Base-by-base conservation (phyloP, 306 rosid genomes). In the Dalbergia cultrata region DNA sequence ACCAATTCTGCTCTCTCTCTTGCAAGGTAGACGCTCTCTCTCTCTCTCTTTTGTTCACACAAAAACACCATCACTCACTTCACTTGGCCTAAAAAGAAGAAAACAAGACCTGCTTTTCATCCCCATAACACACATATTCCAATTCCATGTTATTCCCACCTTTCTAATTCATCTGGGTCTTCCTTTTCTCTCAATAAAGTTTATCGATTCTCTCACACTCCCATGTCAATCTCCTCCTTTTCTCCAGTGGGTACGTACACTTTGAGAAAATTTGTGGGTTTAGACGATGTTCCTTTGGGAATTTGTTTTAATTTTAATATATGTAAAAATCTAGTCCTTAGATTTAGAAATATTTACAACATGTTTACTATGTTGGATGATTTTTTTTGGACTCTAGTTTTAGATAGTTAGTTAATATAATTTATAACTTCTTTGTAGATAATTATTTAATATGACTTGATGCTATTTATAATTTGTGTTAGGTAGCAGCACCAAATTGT, bases 1-100 rank as follows among this genome's bases (percentile, higher is more conserved):
- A 89, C 80, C 86, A 83, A 34, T 96, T 87, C 84, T 96, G 99
- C 81, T 96, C 95, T 59, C 86, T 96, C 67, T 86, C 89, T 17
- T 96, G 99, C 99, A 96, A 93, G 99, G 99, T 96, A 26, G 31
- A 26, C 3, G 0, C 7, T 37, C 7, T 37, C 5, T 37, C 7
- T 37, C 7, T 37, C 7, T 37, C 41, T 4, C 41, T 37, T 11
- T 39, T 54, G 9, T 37, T n/a, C 7, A 16, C 4, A 13, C 14
- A 8, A 16, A 47, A 52, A 52, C 8, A 13, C n/a, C 19, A 16
- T 18, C 18, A 1, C 18, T 18, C 18, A n/a, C 22, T 54, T 17
- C 13, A 44, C 0, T 37, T 37, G 57, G 22, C 60, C 60, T 54
- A 54, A 54, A 54, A 54, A 54, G 60, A 54, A 54, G 60, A 54